phyloP scores from a whole-genome alignment of 2,329 filamentous ascomycete genomes.

The Fusarium multiceps region DNA sequence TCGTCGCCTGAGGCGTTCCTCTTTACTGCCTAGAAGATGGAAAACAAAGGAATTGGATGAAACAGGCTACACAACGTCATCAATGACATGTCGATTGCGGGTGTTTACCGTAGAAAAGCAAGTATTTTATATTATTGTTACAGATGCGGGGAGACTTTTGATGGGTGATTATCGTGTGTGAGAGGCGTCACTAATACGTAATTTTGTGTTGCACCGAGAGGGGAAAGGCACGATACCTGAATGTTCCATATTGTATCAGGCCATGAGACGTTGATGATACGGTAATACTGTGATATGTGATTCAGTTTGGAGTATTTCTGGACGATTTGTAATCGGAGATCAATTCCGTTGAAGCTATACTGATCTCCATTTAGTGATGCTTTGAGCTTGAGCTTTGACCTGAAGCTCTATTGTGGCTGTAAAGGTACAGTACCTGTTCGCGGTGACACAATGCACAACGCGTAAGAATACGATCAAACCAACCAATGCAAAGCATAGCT shows the following conservation, averaged over 20 bases:
- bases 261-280: background rate
- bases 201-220: constrained; percentile 26
- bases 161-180: constrained; percentile 10
- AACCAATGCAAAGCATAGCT: constrained; percentile 1
- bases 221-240: background rate
- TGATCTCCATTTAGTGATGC: background rate
- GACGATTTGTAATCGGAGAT: background rate
- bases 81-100: constrained; percentile 45
- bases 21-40: background rate
- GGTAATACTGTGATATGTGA: background rate
- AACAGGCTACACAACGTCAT: constrained; percentile 39
- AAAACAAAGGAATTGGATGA: constrained; percentile 5
- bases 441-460: constrained; percentile 4
- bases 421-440: background rate
- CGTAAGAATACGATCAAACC: background rate
- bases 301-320: background rate
- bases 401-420: background rate
- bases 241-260: constrained; percentile 1
- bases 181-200: constrained; percentile 44
- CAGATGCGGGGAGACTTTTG: constrained; percentile 29
- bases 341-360: background rate
- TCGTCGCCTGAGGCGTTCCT: constrained; percentile 26
- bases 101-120: constrained; percentile 29
- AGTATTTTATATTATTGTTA: constrained; percentile 26
- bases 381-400: constrained; percentile 1